These are phyloP conservation scores for Podaxis sp. DNA, from an alignment of 768 basidiomycete genomes.

Conservation along the genomic window DNA sequence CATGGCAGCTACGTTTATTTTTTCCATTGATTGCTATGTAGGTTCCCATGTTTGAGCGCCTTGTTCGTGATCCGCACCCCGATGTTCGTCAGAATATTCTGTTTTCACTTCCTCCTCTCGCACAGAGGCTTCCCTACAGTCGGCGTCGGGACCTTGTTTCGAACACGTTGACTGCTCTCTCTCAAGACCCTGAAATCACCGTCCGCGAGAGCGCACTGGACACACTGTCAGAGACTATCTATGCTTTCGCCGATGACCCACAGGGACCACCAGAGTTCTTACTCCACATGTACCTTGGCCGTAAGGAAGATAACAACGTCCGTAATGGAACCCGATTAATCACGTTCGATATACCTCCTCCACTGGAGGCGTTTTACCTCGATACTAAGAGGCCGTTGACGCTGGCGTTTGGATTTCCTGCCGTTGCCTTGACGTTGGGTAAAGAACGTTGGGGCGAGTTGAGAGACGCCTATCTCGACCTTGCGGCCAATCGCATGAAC, in stretches of 20 bases:
- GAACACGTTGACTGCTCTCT: constrained; percentile 61
- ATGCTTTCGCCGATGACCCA: constrained; percentile 70
- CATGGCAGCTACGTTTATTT: background rate
- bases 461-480: constrained; percentile 61
- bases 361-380: constrained; percentile 48
- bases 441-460: constrained; percentile 71
- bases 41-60: constrained; percentile 77
- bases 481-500: constrained; percentile 57
- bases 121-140: constrained; percentile 58
- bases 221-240: constrained; percentile 85
- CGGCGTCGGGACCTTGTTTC: constrained; percentile 67
- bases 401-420: constrained; percentile 90
- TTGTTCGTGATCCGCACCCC: constrained; percentile 69
- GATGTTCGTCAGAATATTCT: constrained; percentile 88
- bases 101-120: constrained; percentile 80
- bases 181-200: constrained; percentile 57
- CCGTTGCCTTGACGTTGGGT: constrained; percentile 84
- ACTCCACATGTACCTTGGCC: constrained; percentile 74
- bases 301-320: constrained; percentile 40
- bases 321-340: constrained; percentile 37
- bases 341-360: constrained; percentile 19
- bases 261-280: constrained; percentile 73
- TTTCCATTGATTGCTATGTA: constrained; percentile 29
- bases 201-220: constrained; percentile 85
- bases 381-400: constrained; percentile 76